A percentile compares a stretch with the other conserved stretches of the same genome.
Evolutionary conservation across 306 rosid genomes (phyloP).

Genomic region (Rosa lucieae): DNA sequence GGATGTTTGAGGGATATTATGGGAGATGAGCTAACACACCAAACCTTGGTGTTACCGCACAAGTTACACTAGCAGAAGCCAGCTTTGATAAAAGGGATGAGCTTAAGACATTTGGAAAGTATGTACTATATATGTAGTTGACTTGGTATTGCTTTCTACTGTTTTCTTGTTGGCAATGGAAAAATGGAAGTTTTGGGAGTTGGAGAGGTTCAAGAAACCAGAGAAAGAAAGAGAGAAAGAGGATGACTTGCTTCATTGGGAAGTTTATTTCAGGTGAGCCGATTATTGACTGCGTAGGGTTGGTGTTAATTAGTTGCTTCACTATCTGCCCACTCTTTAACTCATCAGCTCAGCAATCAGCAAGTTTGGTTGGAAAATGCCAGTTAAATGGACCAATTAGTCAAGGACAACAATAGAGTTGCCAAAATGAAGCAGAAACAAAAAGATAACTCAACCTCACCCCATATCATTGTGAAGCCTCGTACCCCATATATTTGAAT

Average conservation of each 20-base stretch:
- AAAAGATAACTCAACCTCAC: not conserved
- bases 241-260: not conserved
- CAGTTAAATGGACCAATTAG: not conserved
- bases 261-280: constrained; percentile 64
- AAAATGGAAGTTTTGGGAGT: constrained; percentile 19
- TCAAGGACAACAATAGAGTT: not conserved
- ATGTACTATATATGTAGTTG: constrained; percentile 10
- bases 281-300: constrained; percentile 55
- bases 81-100: constrained; percentile 30
- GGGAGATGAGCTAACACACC: constrained; percentile 91
- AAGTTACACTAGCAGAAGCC: constrained; percentile 27
- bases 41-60: constrained; percentile 36
- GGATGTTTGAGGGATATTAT: constrained; percentile 26
- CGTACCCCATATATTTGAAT: too few species aligned
- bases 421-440: not conserved
- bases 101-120: constrained; percentile 17
- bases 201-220: constrained; percentile 36
- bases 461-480: too few species aligned
- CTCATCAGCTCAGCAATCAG: constrained; percentile 39
- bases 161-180: constrained; percentile 30
- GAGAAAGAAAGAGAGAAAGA: constrained; percentile 9
- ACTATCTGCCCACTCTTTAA: constrained; percentile 42
- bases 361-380: constrained; percentile 30
- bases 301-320: constrained; percentile 61
- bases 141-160: constrained; percentile 27